These are phyloP conservation scores for Lanmaoa rubissima DNA, from an alignment of 768 basidiomycete species.

Conservation along the genomic window DNA sequence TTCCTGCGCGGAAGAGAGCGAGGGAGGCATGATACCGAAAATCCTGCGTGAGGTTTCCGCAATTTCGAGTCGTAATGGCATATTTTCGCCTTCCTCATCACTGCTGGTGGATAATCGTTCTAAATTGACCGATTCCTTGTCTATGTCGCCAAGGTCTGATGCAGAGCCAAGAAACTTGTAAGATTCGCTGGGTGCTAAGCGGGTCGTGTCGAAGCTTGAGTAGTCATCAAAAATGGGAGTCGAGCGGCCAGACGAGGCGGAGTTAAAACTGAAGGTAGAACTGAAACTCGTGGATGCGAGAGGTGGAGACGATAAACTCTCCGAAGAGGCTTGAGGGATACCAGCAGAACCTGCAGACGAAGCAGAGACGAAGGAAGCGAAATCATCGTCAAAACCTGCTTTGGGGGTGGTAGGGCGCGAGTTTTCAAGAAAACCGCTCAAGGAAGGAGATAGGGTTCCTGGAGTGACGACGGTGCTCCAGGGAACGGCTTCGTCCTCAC, in stretches of 20 bases:
- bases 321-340: background rate
- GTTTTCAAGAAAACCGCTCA: conserved; percentile 18
- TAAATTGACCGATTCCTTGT: conserved; percentile 30
- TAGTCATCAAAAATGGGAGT: conserved; percentile 27
- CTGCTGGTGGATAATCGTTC: conserved; percentile 5
- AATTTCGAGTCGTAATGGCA: conserved; percentile 52
- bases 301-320: conserved; percentile 4
- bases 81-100: conserved; percentile 22
- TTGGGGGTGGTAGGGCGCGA: conserved; percentile 34
- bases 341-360: conserved; percentile 24
- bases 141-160: conserved; percentile 55
- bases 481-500: conserved; percentile 30
- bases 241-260: conserved; percentile 20
- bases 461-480: conserved; percentile 40
- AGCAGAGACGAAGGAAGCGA: conserved; percentile 73
- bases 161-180: conserved; percentile 58
- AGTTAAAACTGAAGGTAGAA: conserved; percentile 29
- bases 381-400: conserved; percentile 75
- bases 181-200: conserved; percentile 22
- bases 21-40: conserved; percentile 38
- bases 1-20: conserved; percentile 20
- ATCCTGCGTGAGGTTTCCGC: conserved; percentile 46
- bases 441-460: conserved; percentile 27
- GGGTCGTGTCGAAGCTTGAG: conserved; percentile 14
- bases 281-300: conserved; percentile 21